phyloP scores from a whole-genome alignment of 345 rosid species.

The Boechera stricta region DNA sequence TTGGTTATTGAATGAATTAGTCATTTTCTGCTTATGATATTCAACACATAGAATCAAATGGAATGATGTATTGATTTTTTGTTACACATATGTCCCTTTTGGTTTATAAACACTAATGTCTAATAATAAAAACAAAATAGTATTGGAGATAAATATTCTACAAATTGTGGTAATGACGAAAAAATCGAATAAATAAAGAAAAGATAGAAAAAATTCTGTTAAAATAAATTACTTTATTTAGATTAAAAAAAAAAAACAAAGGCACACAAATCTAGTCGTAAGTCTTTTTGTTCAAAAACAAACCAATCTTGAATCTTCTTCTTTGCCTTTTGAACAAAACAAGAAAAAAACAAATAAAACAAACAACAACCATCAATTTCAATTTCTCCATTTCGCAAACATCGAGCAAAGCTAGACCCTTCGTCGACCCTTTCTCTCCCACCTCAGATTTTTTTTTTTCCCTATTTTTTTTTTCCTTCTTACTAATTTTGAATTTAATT shows the following conservation, averaged over 20 bases:
- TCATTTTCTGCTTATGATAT: too few species aligned
- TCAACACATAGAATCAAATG: not conserved
- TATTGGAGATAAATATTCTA: constrained; percentile 16
- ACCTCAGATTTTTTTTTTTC: constrained; percentile 32
- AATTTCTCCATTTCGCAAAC: constrained; percentile 24
- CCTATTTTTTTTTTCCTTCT: not conserved
- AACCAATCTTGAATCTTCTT: constrained; percentile 24
- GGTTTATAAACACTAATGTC: not conserved
- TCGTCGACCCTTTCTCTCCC: constrained; percentile 55
- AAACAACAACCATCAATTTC: constrained; percentile 35
- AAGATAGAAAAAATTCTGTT: constrained; percentile 27
- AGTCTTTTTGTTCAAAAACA: constrained; percentile 40
- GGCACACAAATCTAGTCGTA: constrained; percentile 44
- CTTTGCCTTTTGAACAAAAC: constrained; percentile 12
- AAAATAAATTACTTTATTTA: constrained; percentile 37
- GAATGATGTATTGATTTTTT: not conserved
- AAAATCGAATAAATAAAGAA: constrained; percentile 11
- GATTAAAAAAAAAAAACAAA: constrained; percentile 22
- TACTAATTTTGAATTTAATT: constrained; percentile 16
- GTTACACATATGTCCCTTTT: too few species aligned
- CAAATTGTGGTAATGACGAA: constrained; percentile 30
- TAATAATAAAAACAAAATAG: constrained; percentile 5
- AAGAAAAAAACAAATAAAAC: constrained; percentile 12
- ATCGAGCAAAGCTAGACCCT: constrained; percentile 28
- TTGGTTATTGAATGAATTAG: not conserved